Evolutionary conservation across 805 yeast genomes (phyloP), one percentile per base, ranked within the genome.

Genomic region (Pichia paraexigua): DNA sequence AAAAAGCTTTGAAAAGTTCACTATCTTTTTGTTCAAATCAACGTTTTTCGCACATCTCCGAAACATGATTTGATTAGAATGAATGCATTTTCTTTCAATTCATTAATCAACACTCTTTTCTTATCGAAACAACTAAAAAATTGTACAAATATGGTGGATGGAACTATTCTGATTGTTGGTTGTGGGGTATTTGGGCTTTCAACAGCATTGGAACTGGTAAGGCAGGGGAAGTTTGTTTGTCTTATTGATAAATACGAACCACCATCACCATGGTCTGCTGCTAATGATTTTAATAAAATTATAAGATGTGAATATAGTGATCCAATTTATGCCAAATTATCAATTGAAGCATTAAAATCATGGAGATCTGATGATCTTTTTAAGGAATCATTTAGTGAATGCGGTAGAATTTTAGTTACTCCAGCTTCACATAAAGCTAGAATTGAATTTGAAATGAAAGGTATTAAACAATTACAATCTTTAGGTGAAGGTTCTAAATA

Each of bases 151-250:
- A 51, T 51, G 51, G 43, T 45, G 5, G 37, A 47, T 13, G 51
- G 48, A 8, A 43, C 48, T 2, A 39, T 47, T 13, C 15, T 63
- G 8, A 56, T 63, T 20, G 67, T 63, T 18, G 67, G 67, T 0
- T 71, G 74, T 53, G 78, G 78, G 2, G 75, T 73, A 0, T 72
- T 72, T 63, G 79, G 79, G 0, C 64, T 75, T 1, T 71, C 76
- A 2, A 69, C 77, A 0, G 72, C 75, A 3, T 54, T 69, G 1
- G 68, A 71, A 18, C 52, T 71, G 4, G 62, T 66, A 1, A 56
- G 56, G 37, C 50, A 57, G 6, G 71, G 63, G 5, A 18, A 49
- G 13, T 48, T 18, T 17, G 69, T 72, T 18, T 57, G 61, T 0
- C 68, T 70, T 1, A 55, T 72, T 10, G 77, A 73, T 59, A 65